phyloP scores from a whole-genome alignment of 768 basidiomycete species.

The Podaxis sp. region DNA sequence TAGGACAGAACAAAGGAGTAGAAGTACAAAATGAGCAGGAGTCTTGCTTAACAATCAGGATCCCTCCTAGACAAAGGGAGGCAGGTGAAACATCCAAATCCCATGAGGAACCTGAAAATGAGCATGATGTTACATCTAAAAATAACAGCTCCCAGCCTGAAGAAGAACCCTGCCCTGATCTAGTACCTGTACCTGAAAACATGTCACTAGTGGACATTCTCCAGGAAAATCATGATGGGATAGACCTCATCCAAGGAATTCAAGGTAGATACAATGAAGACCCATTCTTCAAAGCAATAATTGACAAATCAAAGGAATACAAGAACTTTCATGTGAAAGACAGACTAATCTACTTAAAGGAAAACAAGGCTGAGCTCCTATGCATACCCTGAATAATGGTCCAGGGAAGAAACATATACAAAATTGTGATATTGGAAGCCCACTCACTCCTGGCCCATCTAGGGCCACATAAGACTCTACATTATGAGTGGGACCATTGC shows the following conservation, averaged over 20 bases:
- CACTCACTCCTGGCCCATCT: conserved; percentile 37
- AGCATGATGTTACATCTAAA: too few species aligned
- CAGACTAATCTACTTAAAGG: conserved; percentile 17
- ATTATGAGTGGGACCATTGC: conserved; percentile 28
- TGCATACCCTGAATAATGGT: conserved; percentile 21
- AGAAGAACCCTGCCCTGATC: too few species aligned
- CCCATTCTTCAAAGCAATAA: conserved; percentile 17
- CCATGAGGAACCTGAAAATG: too few species aligned
- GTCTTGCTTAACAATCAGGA: too few species aligned
- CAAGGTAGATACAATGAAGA: conserved; percentile 10
- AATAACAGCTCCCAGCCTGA: too few species aligned
- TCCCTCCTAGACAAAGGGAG: too few species aligned
- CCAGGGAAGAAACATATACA: conserved; percentile 18
- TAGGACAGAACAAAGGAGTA: too few species aligned
- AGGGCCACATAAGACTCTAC: conserved; percentile 29
- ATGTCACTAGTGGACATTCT: too few species aligned
- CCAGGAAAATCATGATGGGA: too few species aligned
- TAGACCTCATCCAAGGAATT: background rate
- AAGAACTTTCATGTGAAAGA: conserved; percentile 17
- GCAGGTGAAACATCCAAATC: too few species aligned
- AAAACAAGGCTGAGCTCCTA: conserved; percentile 11
- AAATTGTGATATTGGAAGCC: conserved; percentile 33
- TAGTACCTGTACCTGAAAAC: too few species aligned
- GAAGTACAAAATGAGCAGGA: too few species aligned
- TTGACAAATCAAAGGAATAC: conserved; percentile 16